phyloP scores from a whole-genome alignment of 257 asterid species.

The Rubia yunnanensis region DNA sequence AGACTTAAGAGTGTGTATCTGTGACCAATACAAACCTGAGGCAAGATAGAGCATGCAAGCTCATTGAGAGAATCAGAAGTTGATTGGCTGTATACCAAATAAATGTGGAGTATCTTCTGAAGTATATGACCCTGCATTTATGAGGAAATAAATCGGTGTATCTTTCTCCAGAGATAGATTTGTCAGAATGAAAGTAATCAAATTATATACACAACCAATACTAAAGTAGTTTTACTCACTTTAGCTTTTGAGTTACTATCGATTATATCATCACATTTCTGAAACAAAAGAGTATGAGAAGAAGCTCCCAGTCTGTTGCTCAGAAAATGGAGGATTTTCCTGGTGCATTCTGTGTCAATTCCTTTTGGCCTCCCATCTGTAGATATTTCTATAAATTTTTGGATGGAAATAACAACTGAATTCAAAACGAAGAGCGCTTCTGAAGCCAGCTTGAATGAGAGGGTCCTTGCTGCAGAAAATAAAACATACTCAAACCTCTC shows the following conservation, averaged over 20 bases:
- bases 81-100: conserved; percentile 54
- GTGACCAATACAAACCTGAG: conserved; percentile 44
- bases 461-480: conserved; percentile 46
- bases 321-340: conserved; percentile 44
- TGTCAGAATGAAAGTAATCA: not conserved
- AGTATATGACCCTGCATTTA: conserved; percentile 66
- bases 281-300: conserved; percentile 60
- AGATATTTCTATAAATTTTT: conserved; percentile 31
- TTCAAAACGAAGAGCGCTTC: conserved; percentile 61
- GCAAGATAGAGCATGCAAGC: conserved; percentile 61
- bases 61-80: conserved; percentile 55
- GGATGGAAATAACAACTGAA: conserved; percentile 47
- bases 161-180: conserved; percentile 2
- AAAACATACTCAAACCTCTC: not conserved
- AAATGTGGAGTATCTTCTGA: conserved; percentile 71
- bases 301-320: conserved; percentile 51
- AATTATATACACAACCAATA: not conserved
- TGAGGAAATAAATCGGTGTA: conserved; percentile 7
- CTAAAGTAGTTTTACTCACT: conserved; percentile 32
- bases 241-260: conserved; percentile 47
- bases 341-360: conserved; percentile 28
- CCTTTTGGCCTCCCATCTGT: conserved; percentile 30
- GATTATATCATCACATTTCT: conserved; percentile 43
- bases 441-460: conserved; percentile 69
- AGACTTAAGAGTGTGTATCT: conserved; percentile 8